phyloP scores from a whole-genome alignment of 2,329 filamentous ascomycete genomes.

The Dactylellina drechsleri region DNA sequence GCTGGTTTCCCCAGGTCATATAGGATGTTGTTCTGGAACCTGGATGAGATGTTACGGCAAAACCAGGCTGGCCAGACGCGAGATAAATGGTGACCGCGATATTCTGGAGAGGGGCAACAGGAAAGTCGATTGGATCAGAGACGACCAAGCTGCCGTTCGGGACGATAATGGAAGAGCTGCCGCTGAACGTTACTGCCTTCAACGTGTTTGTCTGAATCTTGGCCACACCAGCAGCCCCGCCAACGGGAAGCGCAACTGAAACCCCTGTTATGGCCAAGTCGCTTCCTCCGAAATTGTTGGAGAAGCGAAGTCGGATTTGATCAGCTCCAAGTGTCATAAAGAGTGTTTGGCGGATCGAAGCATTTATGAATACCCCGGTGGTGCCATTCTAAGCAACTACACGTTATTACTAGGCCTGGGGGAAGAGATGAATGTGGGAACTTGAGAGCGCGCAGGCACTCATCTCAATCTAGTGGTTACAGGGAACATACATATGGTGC shows the following conservation, averaged over 20 bases:
- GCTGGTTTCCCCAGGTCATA: slow-evolving; percentile 70
- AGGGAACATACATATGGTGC: slow-evolving; percentile 67
- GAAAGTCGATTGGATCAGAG: slow-evolving; percentile 71
- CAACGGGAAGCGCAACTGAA: slow-evolving; percentile 68
- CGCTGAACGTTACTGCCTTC: slow-evolving; percentile 70
- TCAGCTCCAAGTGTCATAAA: slow-evolving; percentile 69
- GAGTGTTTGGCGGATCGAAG: slow-evolving; percentile 74
- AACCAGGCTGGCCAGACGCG: slow-evolving; percentile 68
- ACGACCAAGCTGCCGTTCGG: slow-evolving; percentile 70
- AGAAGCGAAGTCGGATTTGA: slow-evolving; percentile 71
- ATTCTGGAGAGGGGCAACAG: slow-evolving; percentile 66
- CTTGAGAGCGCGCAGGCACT: too few species aligned
- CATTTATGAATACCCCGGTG: slow-evolving; percentile 68
- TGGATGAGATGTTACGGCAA: slow-evolving; percentile 72
- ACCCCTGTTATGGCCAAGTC: slow-evolving; percentile 71
- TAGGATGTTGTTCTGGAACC: slow-evolving; percentile 73
- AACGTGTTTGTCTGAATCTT: slow-evolving; percentile 67
- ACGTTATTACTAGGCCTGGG: neutral
- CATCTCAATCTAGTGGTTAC: neutral
- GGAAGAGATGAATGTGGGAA: too few species aligned
- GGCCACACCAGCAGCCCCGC: slow-evolving; percentile 67
- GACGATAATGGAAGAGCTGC: slow-evolving; percentile 66
- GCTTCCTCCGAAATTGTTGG: slow-evolving; percentile 72
- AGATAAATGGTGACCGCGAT: slow-evolving; percentile 71
- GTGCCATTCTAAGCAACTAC: slow-evolving; percentile 58